Evolutionary conservation across 2,329 filamentous ascomycete species (phyloP).

Genomic region (Fusarium sp.): DNA sequence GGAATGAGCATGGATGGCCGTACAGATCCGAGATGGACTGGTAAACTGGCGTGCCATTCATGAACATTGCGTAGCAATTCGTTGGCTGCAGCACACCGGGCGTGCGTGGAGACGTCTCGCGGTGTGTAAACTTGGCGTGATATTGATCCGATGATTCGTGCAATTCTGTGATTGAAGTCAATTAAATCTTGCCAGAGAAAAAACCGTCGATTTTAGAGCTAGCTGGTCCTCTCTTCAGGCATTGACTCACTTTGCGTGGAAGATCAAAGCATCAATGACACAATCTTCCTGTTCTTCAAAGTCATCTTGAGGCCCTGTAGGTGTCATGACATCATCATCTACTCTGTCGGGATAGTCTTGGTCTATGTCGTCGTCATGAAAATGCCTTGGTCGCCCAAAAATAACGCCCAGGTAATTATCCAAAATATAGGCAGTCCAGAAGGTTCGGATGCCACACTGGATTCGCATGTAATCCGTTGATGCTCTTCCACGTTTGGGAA

Average conservation of each 20-base stretch:
- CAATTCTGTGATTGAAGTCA: conserved; percentile 47
- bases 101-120: conserved; percentile 52
- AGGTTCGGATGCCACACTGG: conserved; percentile 70
- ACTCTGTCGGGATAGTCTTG: conserved; percentile 68
- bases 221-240: too few species aligned
- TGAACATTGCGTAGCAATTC: conserved; percentile 56
- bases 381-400: conserved; percentile 71
- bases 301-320: conserved; percentile 53
- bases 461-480: conserved; percentile 59
- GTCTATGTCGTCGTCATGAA: conserved; percentile 75
- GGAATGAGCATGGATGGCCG: conserved; percentile 62
- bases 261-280: conserved; percentile 63
- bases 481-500: conserved; percentile 26
- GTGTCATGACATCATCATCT: conserved; percentile 70
- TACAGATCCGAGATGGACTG: conserved; percentile 60
- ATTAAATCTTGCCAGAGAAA: too few species aligned
- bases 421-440: conserved; percentile 74
- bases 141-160: conserved; percentile 56
- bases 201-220: too few species aligned
- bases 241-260: conserved; percentile 57
- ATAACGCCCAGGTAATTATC: conserved; percentile 75
- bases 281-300: conserved; percentile 58
- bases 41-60: conserved; percentile 58
- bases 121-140: conserved; percentile 59
- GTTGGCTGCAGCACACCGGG: conserved; percentile 56